phyloP scores from a whole-genome alignment of 179 eudicot species.

The Silene noctiflora region DNA sequence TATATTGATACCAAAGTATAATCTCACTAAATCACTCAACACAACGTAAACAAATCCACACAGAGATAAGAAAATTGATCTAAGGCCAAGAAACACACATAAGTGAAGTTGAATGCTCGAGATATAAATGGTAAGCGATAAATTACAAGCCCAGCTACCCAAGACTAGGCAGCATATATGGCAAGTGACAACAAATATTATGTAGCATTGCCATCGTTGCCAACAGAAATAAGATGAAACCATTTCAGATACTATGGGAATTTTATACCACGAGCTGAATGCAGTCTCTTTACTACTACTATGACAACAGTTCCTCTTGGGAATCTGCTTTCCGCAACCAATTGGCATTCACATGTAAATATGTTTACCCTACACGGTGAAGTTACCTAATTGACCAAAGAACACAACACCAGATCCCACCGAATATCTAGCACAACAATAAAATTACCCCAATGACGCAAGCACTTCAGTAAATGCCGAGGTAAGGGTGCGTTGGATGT shows the following conservation, averaged over 20 bases:
- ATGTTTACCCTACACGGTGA: background rate
- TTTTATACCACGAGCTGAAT: too few species aligned
- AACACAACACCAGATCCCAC: too few species aligned
- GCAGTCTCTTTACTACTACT: background rate
- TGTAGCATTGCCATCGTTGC: background rate
- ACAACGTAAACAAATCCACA: too few species aligned
- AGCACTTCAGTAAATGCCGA: too few species aligned
- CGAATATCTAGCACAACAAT: too few species aligned
- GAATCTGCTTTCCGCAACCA: background rate
- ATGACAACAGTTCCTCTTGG: background rate
- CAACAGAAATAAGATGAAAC: background rate
- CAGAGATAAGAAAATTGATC: too few species aligned
- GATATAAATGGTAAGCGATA: background rate
- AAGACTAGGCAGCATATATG: too few species aligned
- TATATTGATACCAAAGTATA: background rate
- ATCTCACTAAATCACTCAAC: background rate
- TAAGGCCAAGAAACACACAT: background rate
- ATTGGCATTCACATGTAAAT: background rate
- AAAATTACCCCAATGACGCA: too few species aligned
- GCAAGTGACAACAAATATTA: background rate
- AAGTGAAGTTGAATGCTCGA: background rate
- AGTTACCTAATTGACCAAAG: background rate
- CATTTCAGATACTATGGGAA: too few species aligned
- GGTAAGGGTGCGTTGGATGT: too few species aligned
- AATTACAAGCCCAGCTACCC: background rate